Percentiles rank a stretch among this genome's conserved stretches.
Evolutionary conservation across 176 grass and related monocot species (phyloP).

Genomic region (Sorghum bicolor): DNA sequence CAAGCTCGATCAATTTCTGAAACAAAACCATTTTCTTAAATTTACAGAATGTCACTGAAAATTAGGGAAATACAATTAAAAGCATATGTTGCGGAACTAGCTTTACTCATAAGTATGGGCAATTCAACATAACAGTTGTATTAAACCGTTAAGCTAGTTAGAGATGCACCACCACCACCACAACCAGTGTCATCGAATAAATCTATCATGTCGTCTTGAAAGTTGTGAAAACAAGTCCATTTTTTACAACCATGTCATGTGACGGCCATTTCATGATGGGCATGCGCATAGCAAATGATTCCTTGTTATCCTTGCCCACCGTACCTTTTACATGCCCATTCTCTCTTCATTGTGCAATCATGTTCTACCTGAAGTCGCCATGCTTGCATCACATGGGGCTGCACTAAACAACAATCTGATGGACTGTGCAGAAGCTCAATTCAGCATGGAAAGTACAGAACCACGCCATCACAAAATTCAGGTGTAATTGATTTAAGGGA

Average conservation of each 20-base stretch:
- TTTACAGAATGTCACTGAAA: background rate
- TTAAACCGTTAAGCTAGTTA: background rate
- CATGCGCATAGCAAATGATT: conserved; percentile 37
- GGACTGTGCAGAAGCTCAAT: conserved; percentile 23
- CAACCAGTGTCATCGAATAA: background rate
- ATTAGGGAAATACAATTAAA: background rate
- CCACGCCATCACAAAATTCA: background rate
- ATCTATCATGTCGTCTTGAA: background rate
- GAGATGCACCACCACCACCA: background rate
- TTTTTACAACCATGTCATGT: conserved; percentile 29
- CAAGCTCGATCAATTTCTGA: conserved; percentile 79
- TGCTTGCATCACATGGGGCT: conserved; percentile 34
- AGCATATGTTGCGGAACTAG: background rate
- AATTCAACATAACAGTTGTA: background rate
- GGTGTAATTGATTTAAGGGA: background rate
- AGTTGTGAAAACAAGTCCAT: conserved; percentile 5
- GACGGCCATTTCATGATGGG: conserved; percentile 34
- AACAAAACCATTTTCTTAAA: background rate
- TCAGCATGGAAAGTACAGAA: conserved; percentile 20
- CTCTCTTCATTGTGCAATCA: conserved; percentile 51
- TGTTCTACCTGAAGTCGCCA: conserved; percentile 23
- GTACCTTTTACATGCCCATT: conserved; percentile 31
- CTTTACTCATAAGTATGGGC: background rate
- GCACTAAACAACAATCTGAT: conserved; percentile 41
- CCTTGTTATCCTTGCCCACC: conserved; percentile 21